Percentiles rank a stretch among this genome's conserved stretches.
Evolutionary conservation across 1,284 basidiomycete genomes (phyloP).

Genomic region (Sanghuangporus weigelae): DNA sequence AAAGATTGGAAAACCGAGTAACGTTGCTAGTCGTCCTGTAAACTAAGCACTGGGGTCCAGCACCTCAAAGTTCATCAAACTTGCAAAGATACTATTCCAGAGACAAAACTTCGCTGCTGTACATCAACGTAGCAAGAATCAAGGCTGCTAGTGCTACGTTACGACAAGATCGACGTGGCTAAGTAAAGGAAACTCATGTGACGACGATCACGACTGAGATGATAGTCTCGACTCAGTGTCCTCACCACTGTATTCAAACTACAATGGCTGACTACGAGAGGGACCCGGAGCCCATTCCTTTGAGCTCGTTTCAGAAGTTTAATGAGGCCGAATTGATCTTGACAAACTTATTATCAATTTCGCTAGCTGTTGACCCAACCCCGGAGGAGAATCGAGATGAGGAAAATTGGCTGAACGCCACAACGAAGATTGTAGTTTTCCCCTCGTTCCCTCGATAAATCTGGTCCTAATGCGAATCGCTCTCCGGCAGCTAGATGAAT

Average conservation of each 20-base stretch:
- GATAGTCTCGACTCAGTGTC: no score
- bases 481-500: constrained; percentile 67
- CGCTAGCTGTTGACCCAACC: constrained; percentile 1
- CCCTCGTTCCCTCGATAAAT: background rate
- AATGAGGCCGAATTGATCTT: background rate
- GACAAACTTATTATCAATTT: constrained; percentile 4
- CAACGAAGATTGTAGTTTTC: constrained; percentile 9
- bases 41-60: no score
- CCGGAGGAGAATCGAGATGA: constrained; percentile 12
- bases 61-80: no score
- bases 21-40: no score
- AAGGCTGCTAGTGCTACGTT: no score
- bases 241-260: background rate
- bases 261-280: constrained; percentile 1
- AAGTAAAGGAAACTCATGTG: no score
- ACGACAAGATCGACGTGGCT: no score
- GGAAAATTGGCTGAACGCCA: background rate
- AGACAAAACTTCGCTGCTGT: no score
- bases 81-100: no score
- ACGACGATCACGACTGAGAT: no score
- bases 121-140: no score
- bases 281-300: background rate
- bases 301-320: constrained; percentile 12
- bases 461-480: background rate
- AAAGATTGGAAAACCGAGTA: no score